Base-by-base conservation (phyloP, 148 eudicot genomes). In the Amaranthus palmeri region DNA sequence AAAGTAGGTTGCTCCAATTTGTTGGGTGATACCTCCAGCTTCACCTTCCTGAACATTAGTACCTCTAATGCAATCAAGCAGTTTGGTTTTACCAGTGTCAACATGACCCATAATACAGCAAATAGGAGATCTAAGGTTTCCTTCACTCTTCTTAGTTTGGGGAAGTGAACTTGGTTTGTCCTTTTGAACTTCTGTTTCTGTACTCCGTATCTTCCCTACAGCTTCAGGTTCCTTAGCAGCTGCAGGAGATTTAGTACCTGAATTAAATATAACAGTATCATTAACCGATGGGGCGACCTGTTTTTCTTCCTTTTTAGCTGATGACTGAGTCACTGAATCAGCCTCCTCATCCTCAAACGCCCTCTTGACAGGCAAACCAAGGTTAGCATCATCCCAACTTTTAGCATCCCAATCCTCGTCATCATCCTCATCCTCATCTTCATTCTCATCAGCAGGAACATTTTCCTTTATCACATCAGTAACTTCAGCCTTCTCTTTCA, bases 41-140 rank as follows among this genome's bases (percentile, higher is more conserved):
- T 92, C 96, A 75, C 98, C 98, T 88, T 88, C 96, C 81, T 92
- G 98, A 73, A 92, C 96, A 78, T 92, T 90, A 51, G 96, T 92
- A 61, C 93, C 93, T 73, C 96, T 78, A 43, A 92, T 88, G 66
- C 98, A 88, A 76, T 92, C 98, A 72, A 92, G 90, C 74, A 92
- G 78, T 81, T 92, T 92, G 52, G 98, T 92, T 76, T 92, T 92
- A 52, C 98, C 96, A 60, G 96, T 90, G 82, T 92, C 98, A 53
- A 92, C 98, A 70, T 90, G 98, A 63, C 96, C 98, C 98, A 92
- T 92, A 67, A 92, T 92, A 75, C 96, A 90, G 80, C 97, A 92
- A 65, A 92, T 92, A 58, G 97, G 97, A 60, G 98, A 92, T 67
- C 98, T 86, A 3, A 90, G 88, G 70, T 76, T 75, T 49, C 69